Conservation (phyloP, 2,329 filamentous ascomycete genomes). For the Nemania sp. region DNA sequence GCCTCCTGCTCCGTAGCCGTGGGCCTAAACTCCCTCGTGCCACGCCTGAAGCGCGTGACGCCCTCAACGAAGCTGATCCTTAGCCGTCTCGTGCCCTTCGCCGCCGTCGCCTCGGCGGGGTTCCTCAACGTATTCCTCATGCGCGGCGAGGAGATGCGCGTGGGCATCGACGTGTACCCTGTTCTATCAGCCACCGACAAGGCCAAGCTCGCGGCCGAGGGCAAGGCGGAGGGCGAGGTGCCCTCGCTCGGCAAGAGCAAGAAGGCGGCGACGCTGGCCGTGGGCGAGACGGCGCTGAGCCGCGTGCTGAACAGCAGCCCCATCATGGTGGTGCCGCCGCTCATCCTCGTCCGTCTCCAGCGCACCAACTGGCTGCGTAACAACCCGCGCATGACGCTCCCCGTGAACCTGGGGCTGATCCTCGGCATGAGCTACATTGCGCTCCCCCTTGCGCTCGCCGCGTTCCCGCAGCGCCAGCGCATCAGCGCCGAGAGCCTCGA, state of each 20-base stretch:
- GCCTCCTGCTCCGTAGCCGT: constrained; percentile 95
- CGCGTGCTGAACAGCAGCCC: constrained; percentile 94
- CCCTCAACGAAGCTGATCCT: constrained; percentile 82
- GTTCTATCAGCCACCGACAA: constrained; percentile 79
- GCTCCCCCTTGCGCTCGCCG: constrained; percentile 87
- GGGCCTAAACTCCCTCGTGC: constrained; percentile 90
- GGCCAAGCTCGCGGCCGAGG: constrained; percentile 64
- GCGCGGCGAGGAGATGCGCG: constrained; percentile 94
- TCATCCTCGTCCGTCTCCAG: constrained; percentile 87
- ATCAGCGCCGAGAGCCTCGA: constrained; percentile 82
- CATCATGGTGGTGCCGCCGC: constrained; percentile 95
- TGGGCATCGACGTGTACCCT: constrained; percentile 92
- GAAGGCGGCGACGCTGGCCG: constrained; percentile 88
- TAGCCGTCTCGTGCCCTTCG: constrained; percentile 91
- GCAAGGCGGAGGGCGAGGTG: constrained; percentile 73
- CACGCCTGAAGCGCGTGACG: constrained; percentile 80
- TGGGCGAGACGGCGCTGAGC: constrained; percentile 91
- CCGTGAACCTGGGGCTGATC: constrained; percentile 89
- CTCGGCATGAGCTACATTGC: constrained; percentile 88
- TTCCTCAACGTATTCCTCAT: constrained; percentile 97
- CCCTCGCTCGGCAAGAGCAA: constrained; percentile 85
- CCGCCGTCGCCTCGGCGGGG: constrained; percentile 90
- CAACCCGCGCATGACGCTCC: constrained; percentile 80
- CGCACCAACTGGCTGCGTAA: constrained; percentile 82
- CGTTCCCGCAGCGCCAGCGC: constrained; percentile 91